Evolutionary conservation across 768 basidiomycete species (phyloP).

Genomic region (Leucosporidium creatinivorum): DNA sequence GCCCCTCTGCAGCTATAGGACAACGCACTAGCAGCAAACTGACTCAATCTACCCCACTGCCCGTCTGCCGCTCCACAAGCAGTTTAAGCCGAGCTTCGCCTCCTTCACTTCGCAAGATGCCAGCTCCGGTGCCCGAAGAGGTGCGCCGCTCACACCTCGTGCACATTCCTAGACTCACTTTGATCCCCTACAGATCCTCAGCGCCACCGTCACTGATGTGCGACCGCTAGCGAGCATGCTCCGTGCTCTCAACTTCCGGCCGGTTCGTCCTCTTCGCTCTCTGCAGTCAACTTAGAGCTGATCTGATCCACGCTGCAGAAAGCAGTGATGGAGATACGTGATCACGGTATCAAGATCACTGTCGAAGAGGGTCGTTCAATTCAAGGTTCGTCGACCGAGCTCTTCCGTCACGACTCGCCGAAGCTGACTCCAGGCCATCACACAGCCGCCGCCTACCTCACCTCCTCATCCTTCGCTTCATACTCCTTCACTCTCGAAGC

Average conservation of each 20-base stretch:
- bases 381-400: conserved; percentile 51
- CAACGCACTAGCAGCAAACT: too few relatives aligned
- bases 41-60: too few relatives aligned
- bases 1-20: too few relatives aligned
- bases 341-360: conserved; percentile 62
- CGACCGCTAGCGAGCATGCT: conserved; percentile 70
- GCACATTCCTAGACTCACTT: neutral
- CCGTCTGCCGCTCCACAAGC: too few relatives aligned
- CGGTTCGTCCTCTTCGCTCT: conserved; percentile 46
- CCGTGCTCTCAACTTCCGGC: conserved; percentile 70
- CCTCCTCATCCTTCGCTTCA: conserved; percentile 68
- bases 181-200: conserved; percentile 36
- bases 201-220: conserved; percentile 54
- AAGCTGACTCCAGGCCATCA: too few relatives aligned
- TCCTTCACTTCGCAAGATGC: too few relatives aligned
- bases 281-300: neutral
- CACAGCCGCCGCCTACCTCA: conserved; percentile 81
- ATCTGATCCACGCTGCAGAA: conserved; percentile 39
- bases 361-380: conserved; percentile 81
- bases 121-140: neutral
- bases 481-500: conserved; percentile 54
- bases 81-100: too few relatives aligned
- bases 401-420: neutral
- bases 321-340: conserved; percentile 65
- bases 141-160: neutral